These are phyloP conservation scores for Immersiporthe knoxdaviesiana DNA, from an alignment of 2,329 filamentous ascomycete genomes.

Conservation along the genomic window DNA sequence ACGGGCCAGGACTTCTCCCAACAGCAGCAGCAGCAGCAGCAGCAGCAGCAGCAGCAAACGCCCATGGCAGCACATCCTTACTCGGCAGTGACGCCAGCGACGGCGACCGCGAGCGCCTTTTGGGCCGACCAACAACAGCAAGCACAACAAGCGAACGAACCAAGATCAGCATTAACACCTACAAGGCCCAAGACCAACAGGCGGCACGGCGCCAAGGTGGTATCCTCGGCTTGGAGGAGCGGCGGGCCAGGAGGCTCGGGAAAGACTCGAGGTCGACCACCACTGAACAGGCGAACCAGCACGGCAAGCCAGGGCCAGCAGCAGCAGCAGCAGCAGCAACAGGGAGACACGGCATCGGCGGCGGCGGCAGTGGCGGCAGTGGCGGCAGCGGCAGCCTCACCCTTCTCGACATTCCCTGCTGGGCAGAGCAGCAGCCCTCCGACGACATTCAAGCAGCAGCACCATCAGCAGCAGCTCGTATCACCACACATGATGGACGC, in stretches of 20 bases:
- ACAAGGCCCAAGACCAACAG: constrained; percentile 58
- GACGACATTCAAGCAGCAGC: constrained; percentile 4
- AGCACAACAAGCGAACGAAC: constrained; percentile 49
- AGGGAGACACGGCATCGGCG: background rate
- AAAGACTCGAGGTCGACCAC: constrained; percentile 79
- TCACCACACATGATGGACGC: constrained; percentile 18
- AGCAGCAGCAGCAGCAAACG: constrained; percentile 44
- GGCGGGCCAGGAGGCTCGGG: constrained; percentile 64
- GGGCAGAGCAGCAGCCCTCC: constrained; percentile 51
- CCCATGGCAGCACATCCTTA: constrained; percentile 73
- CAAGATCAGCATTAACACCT: constrained; percentile 74
- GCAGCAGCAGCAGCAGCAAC: background rate
- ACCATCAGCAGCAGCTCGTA: constrained; percentile 17
- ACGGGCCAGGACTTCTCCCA: constrained; percentile 54
- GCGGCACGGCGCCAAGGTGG: constrained; percentile 78
- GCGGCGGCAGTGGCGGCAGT: constrained; percentile 8
- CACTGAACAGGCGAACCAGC: constrained; percentile 59
- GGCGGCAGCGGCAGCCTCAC: constrained; percentile 43
- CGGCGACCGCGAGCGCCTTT: constrained; percentile 54
- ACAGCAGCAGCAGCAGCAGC: constrained; percentile 34
- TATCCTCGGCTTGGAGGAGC: constrained; percentile 87
- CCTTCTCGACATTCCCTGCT: constrained; percentile 69
- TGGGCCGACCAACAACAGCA: constrained; percentile 50
- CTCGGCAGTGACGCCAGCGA: constrained; percentile 73
- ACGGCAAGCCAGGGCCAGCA: constrained; percentile 45